Percentiles rank a stretch among this genome's conserved stretches.
Conservation (phyloP, 345 rosid genomes). For the Brassica napus region DNA sequence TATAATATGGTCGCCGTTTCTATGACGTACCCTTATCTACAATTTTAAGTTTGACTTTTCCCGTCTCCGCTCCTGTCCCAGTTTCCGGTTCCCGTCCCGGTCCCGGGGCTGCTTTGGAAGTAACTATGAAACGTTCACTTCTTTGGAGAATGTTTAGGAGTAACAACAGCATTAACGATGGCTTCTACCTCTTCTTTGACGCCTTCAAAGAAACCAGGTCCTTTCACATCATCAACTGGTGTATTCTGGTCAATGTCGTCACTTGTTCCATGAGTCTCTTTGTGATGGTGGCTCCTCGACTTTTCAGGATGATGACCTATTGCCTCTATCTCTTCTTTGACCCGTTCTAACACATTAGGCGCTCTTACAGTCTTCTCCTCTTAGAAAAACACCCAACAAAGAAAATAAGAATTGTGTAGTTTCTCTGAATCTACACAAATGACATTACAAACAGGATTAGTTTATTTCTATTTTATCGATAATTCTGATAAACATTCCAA, state of each 20-base stretch:
- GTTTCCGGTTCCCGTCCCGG: neutral
- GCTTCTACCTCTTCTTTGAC: conserved; percentile 63
- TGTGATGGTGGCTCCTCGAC: conserved; percentile 42
- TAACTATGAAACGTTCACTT: conserved; percentile 4
- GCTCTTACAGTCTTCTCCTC: too few species aligned
- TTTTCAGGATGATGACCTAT: conserved; percentile 31
- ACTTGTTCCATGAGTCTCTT: conserved; percentile 52
- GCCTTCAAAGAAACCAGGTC: conserved; percentile 49
- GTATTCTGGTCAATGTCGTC: conserved; percentile 49
- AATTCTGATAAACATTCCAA: too few species aligned
- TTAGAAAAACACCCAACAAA: too few species aligned
- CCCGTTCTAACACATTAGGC: conserved; percentile 48
- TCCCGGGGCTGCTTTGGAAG: neutral
- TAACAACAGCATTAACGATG: conserved; percentile 39
- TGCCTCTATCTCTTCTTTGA: conserved; percentile 53
- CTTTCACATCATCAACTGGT: conserved; percentile 44
- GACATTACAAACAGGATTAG: too few species aligned
- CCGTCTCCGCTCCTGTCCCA: neutral
- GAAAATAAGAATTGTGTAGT: too few species aligned
- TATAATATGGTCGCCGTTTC: too few species aligned
- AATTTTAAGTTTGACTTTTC: neutral
- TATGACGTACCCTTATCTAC: neutral
- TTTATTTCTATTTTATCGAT: too few species aligned
- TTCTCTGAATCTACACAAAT: too few species aligned
- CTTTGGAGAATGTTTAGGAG: conserved; percentile 40